phyloP scores from a whole-genome alignment of 2,329 filamentous ascomycete genomes.

The Thielaviopsis musarum region DNA sequence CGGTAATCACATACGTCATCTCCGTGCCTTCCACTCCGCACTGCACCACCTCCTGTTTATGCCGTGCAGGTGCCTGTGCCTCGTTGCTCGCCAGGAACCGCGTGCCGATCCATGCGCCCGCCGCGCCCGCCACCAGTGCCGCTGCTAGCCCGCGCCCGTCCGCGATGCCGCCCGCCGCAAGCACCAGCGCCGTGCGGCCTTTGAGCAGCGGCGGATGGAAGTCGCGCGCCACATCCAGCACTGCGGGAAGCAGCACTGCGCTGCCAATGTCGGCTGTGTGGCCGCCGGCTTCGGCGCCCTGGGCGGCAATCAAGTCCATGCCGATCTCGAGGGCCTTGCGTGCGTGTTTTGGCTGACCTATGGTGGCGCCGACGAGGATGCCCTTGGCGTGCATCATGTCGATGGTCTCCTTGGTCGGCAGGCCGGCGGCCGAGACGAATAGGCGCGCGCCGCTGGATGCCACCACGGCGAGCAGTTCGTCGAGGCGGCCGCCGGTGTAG shows the following conservation, averaged over 20 bases:
- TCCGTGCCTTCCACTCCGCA: slow-evolving; percentile 67
- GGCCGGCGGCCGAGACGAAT: slow-evolving; percentile 78
- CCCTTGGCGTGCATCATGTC: slow-evolving; percentile 61
- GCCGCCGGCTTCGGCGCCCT: slow-evolving; percentile 84
- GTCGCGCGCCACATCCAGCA: slow-evolving; percentile 63
- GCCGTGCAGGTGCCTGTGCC: slow-evolving; percentile 62
- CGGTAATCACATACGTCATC: slow-evolving; percentile 66
- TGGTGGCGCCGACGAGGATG: slow-evolving; percentile 93
- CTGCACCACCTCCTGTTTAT: slow-evolving; percentile 71
- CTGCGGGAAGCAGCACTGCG: slow-evolving; percentile 71
- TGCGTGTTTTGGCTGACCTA: slow-evolving; percentile 81
- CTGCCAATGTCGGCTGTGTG: slow-evolving; percentile 81
- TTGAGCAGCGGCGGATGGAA: slow-evolving; percentile 56
- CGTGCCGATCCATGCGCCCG: slow-evolving; percentile 87
- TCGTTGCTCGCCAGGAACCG: slow-evolving; percentile 74
- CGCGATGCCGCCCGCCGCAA: slow-evolving; percentile 77
- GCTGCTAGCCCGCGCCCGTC: slow-evolving; percentile 69
- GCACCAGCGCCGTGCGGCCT: slow-evolving; percentile 56
- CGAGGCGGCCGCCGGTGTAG: slow-evolving; percentile 78
- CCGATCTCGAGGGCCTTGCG: slow-evolving; percentile 73
- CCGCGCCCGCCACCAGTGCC: slow-evolving; percentile 72
- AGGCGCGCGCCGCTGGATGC: slow-evolving; percentile 69
- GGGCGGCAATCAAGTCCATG: slow-evolving; percentile 80
- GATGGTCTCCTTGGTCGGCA: slow-evolving; percentile 60
- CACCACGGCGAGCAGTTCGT: slow-evolving; percentile 74